Evolutionary conservation across 352 stramenopile genomes (phyloP).

Genomic region (Phytophthora hibernalis): DNA sequence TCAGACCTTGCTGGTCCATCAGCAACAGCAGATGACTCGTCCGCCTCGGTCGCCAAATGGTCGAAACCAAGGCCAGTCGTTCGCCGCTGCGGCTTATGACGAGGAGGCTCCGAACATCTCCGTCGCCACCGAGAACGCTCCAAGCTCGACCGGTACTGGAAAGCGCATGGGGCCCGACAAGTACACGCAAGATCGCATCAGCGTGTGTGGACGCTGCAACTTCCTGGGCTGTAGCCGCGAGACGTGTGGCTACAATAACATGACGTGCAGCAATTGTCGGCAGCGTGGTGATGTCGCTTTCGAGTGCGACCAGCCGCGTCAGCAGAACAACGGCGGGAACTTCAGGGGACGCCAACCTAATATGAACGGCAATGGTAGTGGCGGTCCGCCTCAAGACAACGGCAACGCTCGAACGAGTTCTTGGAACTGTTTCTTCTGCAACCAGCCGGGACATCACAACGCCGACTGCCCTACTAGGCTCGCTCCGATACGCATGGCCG

Average conservation of each 20-base stretch:
- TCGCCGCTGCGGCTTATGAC: neutral
- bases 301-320: neutral
- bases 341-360: neutral
- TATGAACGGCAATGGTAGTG: no score
- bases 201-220: neutral
- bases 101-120: neutral
- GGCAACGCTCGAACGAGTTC: neutral
- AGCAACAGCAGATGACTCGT: neutral
- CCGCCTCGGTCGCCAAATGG: neutral
- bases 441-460: neutral
- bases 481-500: neutral
- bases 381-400: no score
- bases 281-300: neutral
- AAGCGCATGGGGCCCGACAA: neutral
- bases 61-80: neutral
- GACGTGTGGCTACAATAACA: neutral
- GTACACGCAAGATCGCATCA: neutral
- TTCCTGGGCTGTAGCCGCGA: neutral
- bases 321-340: neutral
- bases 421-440: neutral
- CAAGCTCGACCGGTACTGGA: neutral
- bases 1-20: neutral
- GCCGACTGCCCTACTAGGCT: neutral
- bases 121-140: neutral
- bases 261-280: neutral